Base-by-base conservation (phyloP, 2,329 filamentous ascomycete species). In the Penicillium sp. region DNA sequence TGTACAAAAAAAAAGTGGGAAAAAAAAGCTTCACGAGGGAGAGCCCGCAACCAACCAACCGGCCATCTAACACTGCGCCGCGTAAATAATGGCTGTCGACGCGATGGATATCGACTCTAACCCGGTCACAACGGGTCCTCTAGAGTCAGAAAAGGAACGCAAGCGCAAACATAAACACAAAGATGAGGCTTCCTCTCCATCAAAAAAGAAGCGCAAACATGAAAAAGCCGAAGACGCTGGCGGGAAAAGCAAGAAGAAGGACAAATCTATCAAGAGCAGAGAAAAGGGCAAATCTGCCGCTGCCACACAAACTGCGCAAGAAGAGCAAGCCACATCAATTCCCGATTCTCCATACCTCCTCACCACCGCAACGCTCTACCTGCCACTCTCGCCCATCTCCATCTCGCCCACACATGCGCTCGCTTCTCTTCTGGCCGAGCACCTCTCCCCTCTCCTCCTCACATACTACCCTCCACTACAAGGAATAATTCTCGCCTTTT, bases 281-380 rank as follows among this genome's bases (percentile, higher is more conserved):
- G 60, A 64, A 30, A 73, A 70, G 49, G 74, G 70, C 62, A 71
- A 69, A 69, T 71, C 75, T 60, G 73, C 69, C 8, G 53, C 48
- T n/a, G 26, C 38, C 17, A 50, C 35, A 30, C 35, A 17, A 23
- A 5, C 35, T 5, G 13, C 35, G 35, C 47, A 35, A 61, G 71
- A 7, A 21, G 68, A 53, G 71, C 69, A 49, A 77, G 77, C 61
- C 70, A 75, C 60, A 73, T 74, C 64, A 66, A 78, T 61, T 76
- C 76, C 80, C 77, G 66, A 73, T 55, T 91, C 90, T 49, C 91
- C 93, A 17, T 94, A 96, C 78, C 88, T 88, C 74, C 86, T 88
- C 30, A 90, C 94, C 71, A 92, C 90, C 23, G 86, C 92, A 47
- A 93, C 93, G 1, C 86, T 97, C 70, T 88, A 87, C 73, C 79